Evolutionary conservation across 2,329 filamentous ascomycete genomes (phyloP).

Genomic region (Hysterium pulicare): DNA sequence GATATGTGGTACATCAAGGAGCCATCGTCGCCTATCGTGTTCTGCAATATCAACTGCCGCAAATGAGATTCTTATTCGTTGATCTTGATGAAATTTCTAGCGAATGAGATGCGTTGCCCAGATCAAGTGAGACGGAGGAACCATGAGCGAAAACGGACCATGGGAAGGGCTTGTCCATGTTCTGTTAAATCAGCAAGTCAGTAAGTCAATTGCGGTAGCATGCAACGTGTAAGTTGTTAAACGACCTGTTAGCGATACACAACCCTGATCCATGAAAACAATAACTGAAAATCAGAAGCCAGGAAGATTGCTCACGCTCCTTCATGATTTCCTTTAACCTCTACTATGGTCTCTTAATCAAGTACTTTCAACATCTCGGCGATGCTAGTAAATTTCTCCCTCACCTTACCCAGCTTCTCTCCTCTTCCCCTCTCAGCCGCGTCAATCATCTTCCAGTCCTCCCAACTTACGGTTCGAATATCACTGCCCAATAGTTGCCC

Average conservation of each 20-base stretch:
- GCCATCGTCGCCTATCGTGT: neutral
- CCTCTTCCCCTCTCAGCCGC: conserved; percentile 69
- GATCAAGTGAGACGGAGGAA: too few relatives aligned
- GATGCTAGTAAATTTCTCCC: conserved; percentile 63
- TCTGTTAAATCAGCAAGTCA: too few relatives aligned
- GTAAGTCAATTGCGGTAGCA: too few relatives aligned
- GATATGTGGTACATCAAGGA: neutral
- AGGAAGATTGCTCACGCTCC: too few relatives aligned
- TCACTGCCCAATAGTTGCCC: conserved; percentile 55
- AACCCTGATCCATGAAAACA: too few relatives aligned
- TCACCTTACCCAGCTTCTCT: conserved; percentile 64
- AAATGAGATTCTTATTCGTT: neutral
- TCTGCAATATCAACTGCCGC: neutral
- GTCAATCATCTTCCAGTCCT: conserved; percentile 85
- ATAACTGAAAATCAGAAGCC: too few relatives aligned
- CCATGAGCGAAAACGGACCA: too few relatives aligned
- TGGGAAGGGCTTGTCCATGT: too few relatives aligned
- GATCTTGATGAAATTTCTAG: neutral
- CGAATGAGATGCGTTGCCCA: neutral
- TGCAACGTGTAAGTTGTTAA: too few relatives aligned
- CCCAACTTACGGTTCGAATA: conserved; percentile 69
- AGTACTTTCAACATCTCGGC: conserved; percentile 56
- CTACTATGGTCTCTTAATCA: conserved; percentile 22
- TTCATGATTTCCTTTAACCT: too few relatives aligned
- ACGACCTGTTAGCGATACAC: too few relatives aligned